Conservation (phyloP, 73 alveolate species). For the Paramecium pentaurelia region DNA sequence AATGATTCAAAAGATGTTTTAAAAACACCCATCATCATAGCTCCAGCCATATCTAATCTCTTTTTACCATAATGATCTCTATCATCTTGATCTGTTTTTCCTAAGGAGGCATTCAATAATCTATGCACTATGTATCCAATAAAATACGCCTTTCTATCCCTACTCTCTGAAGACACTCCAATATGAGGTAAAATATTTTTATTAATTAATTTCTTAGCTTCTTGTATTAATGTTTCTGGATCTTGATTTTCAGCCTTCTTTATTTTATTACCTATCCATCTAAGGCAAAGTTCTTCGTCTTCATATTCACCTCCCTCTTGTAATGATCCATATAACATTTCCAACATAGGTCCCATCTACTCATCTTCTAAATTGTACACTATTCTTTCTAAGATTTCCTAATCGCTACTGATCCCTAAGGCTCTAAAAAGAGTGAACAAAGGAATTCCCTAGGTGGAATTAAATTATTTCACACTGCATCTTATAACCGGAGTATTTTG, state of each 20-base stretch:
- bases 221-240: conserved; percentile 40
- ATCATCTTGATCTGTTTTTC: conserved; percentile 98
- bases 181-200: conserved; percentile 98
- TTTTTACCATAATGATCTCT: conserved; percentile 99
- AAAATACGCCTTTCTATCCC: conserved; percentile 93
- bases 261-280: conserved; percentile 94
- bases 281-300: conserved; percentile 86
- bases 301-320: conserved; percentile 69
- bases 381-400: conserved; percentile 61
- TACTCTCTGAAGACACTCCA: conserved; percentile 57
- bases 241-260: conserved; percentile 59
- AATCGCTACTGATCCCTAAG: conserved; percentile 69
- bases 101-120: conserved; percentile 91
- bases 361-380: conserved; percentile 67
- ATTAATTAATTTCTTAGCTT: conserved; percentile 90
- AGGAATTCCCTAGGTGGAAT: conserved; percentile 72
- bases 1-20: conserved; percentile 88
- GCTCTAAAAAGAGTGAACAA: conserved; percentile 72
- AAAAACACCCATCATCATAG: conserved; percentile 89
- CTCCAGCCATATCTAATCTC: conserved; percentile 99
- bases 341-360: conserved; percentile 64
- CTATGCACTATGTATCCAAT: conserved; percentile 97
- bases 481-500: conserved; percentile 11
- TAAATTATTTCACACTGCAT: conserved; percentile 67
- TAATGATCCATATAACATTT: conserved; percentile 62